These are phyloP conservation scores for Ceratocystis eucalypticola DNA, from an alignment of 2,329 filamentous ascomycete genomes.

Conservation along the genomic window DNA sequence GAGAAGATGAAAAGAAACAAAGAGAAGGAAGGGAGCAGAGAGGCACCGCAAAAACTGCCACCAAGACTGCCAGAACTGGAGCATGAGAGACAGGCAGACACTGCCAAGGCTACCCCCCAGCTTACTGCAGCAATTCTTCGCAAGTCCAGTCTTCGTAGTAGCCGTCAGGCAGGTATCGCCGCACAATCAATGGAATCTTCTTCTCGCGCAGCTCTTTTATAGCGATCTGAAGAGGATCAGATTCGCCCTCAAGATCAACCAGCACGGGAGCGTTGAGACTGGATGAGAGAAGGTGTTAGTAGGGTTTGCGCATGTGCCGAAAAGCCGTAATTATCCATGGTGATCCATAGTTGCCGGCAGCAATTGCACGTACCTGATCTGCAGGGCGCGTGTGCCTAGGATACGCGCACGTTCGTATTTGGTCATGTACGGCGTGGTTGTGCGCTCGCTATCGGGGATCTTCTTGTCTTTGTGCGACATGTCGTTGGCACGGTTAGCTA, in stretches of 20 bases:
- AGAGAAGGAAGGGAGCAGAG: not conserved
- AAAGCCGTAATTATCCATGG: not conserved
- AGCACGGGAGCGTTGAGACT: slow-evolving; percentile 97
- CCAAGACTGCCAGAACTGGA: not conserved
- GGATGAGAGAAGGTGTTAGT: slow-evolving; percentile 4
- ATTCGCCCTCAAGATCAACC: slow-evolving; percentile 93
- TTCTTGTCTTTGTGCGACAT: slow-evolving; percentile 64
- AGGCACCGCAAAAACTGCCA: too few relatives aligned
- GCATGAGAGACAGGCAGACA: not conserved
- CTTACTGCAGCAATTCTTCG: slow-evolving; percentile 68
- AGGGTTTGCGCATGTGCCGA: not conserved
- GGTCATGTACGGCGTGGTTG: slow-evolving; percentile 96
- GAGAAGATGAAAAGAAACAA: not conserved
- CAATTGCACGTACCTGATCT: slow-evolving; percentile 65
- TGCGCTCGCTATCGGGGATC: slow-evolving; percentile 75
- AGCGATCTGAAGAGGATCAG: slow-evolving; percentile 91
- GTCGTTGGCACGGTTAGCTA: slow-evolving; percentile 38
- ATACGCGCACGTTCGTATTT: slow-evolving; percentile 96
- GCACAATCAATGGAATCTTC: slow-evolving; percentile 92
- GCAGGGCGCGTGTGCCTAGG: slow-evolving; percentile 79
- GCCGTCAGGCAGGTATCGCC: slow-evolving; percentile 91
- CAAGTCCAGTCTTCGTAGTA: slow-evolving; percentile 99
- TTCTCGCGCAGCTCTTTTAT: slow-evolving; percentile 96
- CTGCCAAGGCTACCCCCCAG: not conserved
- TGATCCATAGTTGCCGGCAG: not conserved